Base-by-base conservation (phyloP, 1,139 yeast genomes). In the Taphrina wiesneri region DNA sequence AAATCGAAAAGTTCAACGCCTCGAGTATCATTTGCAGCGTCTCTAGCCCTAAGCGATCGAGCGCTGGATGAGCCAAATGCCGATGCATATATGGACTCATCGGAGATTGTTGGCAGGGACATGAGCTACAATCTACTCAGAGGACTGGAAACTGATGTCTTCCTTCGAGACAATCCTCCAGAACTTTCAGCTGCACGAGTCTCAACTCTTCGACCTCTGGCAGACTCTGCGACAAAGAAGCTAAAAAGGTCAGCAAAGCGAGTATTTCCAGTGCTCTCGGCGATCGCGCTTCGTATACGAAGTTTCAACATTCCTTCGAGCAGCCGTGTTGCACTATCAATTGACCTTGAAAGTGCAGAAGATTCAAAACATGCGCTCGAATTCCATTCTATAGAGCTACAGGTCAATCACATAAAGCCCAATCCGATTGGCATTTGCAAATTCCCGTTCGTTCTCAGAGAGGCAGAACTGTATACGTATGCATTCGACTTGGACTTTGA, bases 171-270 rank as follows among this genome's bases (percentile, higher is more conserved):
- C 25, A 23, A 25, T 17, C 59, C 59, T 23, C 59, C 59, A 13
- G 26, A 36, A n/a, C 36, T 54, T 13, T 28, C 59, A 15, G 59
- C 59, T 15, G 59, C 59, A 17, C 19, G 59, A 7, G 59, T 54
- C n/a, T 54, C 59, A 4, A 41, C 49, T 7, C 4, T 54, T 17
- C 28, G 32, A 25, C 59, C 59, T 15, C 32, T 41, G 19, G 59
- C 28, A 2, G 59, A 54, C 13, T 19, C 30, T 11, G 13, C 19
- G 9, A 25, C 49, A 3, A 23, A 25, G 49, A 36, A 39, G 15
- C n/a, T 15, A 15, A 54, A 39, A 25, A 54, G 39, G 23, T 39
- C 59, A 7, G 59, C 59, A 21, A 54, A 41, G 26, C 30, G 49
- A 5, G 36, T 17, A 9, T 54, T 54, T n/a, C 34, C 59, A 7